phyloP scores from a whole-genome alignment of 352 stramenopile species.

The Pythium pectinolyticum region DNA sequence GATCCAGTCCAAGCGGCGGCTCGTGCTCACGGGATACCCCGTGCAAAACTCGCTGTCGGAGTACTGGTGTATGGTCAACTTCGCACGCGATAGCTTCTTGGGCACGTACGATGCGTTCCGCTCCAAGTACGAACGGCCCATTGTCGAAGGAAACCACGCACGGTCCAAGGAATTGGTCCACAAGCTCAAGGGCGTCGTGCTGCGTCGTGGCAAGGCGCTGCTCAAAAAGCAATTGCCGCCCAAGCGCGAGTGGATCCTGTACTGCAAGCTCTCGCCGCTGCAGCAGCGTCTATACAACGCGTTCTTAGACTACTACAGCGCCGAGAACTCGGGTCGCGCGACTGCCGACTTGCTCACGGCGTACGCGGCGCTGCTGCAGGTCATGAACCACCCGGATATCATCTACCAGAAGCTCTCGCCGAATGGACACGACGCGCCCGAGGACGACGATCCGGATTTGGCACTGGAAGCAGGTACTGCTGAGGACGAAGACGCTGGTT shows the following conservation, averaged over 20 bases:
- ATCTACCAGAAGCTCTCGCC: slow-evolving; percentile 72
- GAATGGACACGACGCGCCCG: slow-evolving; percentile 27
- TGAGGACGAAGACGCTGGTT: slow-evolving; percentile 30
- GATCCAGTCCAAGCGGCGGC: slow-evolving; percentile 69
- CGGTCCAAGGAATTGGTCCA: slow-evolving; percentile 71
- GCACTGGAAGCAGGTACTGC: slow-evolving; percentile 6
- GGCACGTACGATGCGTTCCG: slow-evolving; percentile 78
- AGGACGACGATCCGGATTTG: slow-evolving; percentile 37
- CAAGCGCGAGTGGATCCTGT: slow-evolving; percentile 87
- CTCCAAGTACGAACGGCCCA: slow-evolving; percentile 74
- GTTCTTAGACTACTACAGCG: slow-evolving; percentile 62
- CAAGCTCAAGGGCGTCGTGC: slow-evolving; percentile 61
- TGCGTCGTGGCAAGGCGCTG: slow-evolving; percentile 67
- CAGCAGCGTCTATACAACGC: slow-evolving; percentile 79
- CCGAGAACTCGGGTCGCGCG: slow-evolving; percentile 35
- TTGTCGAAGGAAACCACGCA: slow-evolving; percentile 63
- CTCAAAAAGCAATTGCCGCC: slow-evolving; percentile 72
- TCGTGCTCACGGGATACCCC: slow-evolving; percentile 94
- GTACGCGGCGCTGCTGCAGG: slow-evolving; percentile 74
- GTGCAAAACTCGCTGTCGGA: slow-evolving; percentile 94
- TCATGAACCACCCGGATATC: slow-evolving; percentile 90
- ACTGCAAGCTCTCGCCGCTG: slow-evolving; percentile 80
- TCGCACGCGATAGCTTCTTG: slow-evolving; percentile 72
- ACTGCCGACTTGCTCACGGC: slow-evolving; percentile 71
- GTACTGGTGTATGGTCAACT: slow-evolving; percentile 92